Evolutionary conservation across 2,329 filamentous ascomycete species (phyloP).

Genomic region (Biscogniauxia marginata): DNA sequence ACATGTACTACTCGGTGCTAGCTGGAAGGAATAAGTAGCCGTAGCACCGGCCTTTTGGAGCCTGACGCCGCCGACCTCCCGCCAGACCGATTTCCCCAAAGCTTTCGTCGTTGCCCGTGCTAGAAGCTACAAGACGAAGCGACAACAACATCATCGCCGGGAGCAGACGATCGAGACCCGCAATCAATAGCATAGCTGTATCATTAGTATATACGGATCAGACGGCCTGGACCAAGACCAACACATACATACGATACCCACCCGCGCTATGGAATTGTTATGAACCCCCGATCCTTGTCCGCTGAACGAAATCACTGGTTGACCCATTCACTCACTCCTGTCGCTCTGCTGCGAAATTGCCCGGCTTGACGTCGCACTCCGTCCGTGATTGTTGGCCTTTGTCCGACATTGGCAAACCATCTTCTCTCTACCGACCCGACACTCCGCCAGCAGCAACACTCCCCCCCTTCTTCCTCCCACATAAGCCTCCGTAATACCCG

Average conservation of each 20-base stretch:
- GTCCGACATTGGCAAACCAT: conserved; percentile 21
- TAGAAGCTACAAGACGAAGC: no score
- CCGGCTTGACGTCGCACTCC: conserved; percentile 23
- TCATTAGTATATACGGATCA: no score
- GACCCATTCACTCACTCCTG: conserved; percentile 14
- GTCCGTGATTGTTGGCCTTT: conserved; percentile 22
- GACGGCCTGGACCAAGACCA: no score
- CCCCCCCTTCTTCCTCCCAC: conserved; percentile 2
- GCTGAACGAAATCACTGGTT: conserved; percentile 7
- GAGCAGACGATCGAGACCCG: no score
- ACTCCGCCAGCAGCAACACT: conserved; percentile 5
- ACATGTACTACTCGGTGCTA: no score
- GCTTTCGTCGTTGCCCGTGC: no score
- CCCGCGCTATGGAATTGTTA: not conserved
- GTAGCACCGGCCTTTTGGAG: no score
- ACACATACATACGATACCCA: not conserved
- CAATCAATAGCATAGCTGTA: no score
- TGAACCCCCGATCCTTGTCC: conserved; percentile 1
- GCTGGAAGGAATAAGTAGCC: no score
- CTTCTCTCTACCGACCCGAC: conserved; percentile 5
- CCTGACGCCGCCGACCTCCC: no score
- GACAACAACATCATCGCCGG: no score
- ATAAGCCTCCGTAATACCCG: conserved; percentile 3
- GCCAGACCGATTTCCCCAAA: no score
- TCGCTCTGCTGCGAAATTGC: conserved; percentile 12